These are phyloP conservation scores for Cenococcum geophilum DNA, from an alignment of 495 filamentous ascomycete species.

Conservation along the genomic window DNA sequence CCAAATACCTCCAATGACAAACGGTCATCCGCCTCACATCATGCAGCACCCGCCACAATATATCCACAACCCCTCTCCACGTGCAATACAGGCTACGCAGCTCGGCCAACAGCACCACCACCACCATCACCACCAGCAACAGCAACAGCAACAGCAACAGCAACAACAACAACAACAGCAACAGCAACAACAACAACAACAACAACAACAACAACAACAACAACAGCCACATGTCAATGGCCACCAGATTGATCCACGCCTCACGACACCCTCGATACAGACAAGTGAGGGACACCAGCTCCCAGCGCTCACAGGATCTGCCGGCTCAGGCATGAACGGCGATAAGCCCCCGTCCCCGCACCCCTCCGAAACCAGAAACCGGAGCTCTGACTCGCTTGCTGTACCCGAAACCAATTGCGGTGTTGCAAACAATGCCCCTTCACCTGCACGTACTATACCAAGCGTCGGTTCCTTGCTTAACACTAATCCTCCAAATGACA, in stretches of 20 bases:
- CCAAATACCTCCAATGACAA: slow-evolving; percentile 8
- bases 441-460: slow-evolving; percentile 44
- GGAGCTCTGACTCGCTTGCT: slow-evolving; percentile 11
- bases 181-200: slow-evolving; percentile 4
- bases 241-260: slow-evolving; percentile 4
- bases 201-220: not conserved
- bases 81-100: slow-evolving; percentile 6
- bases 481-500: slow-evolving; percentile 36
- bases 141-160: slow-evolving; percentile 13
- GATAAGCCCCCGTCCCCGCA: slow-evolving; percentile 23
- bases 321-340: not conserved
- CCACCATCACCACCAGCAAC: slow-evolving; percentile 12
- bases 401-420: slow-evolving; percentile 34
- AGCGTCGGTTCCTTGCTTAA: slow-evolving; percentile 50
- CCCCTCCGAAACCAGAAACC: slow-evolving; percentile 10
- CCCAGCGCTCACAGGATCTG: slow-evolving; percentile 21
- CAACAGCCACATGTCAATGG: not conserved
- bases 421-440: slow-evolving; percentile 27
- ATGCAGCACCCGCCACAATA: slow-evolving; percentile 12
- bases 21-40: slow-evolving; percentile 2
- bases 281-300: slow-evolving; percentile 21
- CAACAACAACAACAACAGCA: slow-evolving; percentile 6
- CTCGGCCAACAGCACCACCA: slow-evolving; percentile 11
- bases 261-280: not conserved
- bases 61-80: slow-evolving; percentile 7